Base-by-base conservation (phyloP, 306 rosid species). In the Aeschynomene evenia region DNA sequence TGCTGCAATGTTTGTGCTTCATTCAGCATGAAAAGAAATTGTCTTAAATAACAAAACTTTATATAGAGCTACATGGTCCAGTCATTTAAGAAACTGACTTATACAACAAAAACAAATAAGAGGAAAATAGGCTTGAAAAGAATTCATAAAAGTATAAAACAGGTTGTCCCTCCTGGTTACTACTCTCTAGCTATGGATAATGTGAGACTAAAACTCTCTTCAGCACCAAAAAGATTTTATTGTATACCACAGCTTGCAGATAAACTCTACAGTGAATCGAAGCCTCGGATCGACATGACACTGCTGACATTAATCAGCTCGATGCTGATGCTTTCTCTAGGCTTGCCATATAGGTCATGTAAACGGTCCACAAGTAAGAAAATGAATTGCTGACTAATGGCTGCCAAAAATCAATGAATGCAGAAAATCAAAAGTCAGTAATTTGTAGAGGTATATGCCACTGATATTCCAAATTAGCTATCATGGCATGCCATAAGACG, bases 321-420 rank as follows among this genome's bases (percentile, higher is more conserved):
- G 63, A 29, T 7, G 76, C 14, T 26, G 46, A 68, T 26, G 89
- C 91, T 87, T 87, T 90, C 77, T 88, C 88, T 26, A 76, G 82
- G 89, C 90, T 75, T 46, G 97, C 97, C 96, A 88, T 94, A 80
- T 94, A 94, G 16, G 98, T 94, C 71, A 94, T 81, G 45, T 94
- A 94, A 59, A 94, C 76, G 24, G 97, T 94, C 98, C 98, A 94
- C 81, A 88, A 57, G 76, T 88, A 94, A 6, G 98, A 82, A 70
- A 94, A 94, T 13, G 96, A 91, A 80, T 94, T 94, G 97, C 92
- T 90, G 66, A 90, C 94, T 39, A 94, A 48, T 39, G 98, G 86
- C 98, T 94, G 97, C 71, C 71, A 37, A 78, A 80, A 78, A 76
- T 48, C 52, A 67, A 67, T 57, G 50, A 78, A 80, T 18, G 51